phyloP scores from a whole-genome alignment of 1,284 basidiomycete species.

The Peniophora sp. region DNA sequence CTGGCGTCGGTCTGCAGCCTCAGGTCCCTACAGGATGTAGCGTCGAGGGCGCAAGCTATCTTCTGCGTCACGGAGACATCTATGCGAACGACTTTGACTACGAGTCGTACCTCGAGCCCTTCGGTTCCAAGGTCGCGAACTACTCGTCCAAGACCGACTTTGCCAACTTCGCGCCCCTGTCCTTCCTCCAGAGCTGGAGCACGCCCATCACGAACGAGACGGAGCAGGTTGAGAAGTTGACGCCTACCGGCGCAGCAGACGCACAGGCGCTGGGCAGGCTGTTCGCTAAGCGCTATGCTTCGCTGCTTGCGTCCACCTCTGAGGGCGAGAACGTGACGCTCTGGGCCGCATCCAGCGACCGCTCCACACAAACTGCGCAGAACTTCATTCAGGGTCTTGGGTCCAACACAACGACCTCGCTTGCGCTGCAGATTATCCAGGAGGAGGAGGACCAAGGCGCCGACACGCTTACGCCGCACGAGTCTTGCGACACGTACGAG shows the following conservation, averaged over 20 bases:
- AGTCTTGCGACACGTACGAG: constrained; percentile 13
- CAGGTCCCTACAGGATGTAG: constrained; percentile 1
- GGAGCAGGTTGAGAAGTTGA: constrained; percentile 15
- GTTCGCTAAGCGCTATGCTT: constrained; percentile 9
- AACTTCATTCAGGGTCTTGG: constrained; percentile 12
- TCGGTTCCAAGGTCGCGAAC: constrained; percentile 14
- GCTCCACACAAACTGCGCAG: constrained; percentile 10
- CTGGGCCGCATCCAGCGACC: constrained; percentile 13
- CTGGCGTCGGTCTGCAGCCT: constrained; percentile 4
- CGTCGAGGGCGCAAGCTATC: constrained; percentile 3
- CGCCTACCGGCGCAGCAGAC: constrained; percentile 11
- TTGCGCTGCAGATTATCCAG: constrained; percentile 9
- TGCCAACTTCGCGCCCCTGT: constrained; percentile 4
- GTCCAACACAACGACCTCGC: constrained; percentile 1
- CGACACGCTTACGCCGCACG: constrained; percentile 14
- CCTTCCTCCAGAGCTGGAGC: constrained; percentile 7
- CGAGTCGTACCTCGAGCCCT: constrained; percentile 13
- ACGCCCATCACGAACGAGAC: constrained; percentile 15
- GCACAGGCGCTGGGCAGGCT: constrained; percentile 13
- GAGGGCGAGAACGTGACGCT: constrained; percentile 5
- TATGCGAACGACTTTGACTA: constrained; percentile 18
- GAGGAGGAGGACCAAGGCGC: constrained; percentile 14
- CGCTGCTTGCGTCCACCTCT: constrained; percentile 6
- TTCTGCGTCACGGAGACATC: constrained; percentile 15
- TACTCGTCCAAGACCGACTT: constrained; percentile 9